Evolutionary conservation across 2,329 filamentous ascomycete species (phyloP), one percentile per base, ranked within the genome.

Genomic region (Fusarium austroafricanum): DNA sequence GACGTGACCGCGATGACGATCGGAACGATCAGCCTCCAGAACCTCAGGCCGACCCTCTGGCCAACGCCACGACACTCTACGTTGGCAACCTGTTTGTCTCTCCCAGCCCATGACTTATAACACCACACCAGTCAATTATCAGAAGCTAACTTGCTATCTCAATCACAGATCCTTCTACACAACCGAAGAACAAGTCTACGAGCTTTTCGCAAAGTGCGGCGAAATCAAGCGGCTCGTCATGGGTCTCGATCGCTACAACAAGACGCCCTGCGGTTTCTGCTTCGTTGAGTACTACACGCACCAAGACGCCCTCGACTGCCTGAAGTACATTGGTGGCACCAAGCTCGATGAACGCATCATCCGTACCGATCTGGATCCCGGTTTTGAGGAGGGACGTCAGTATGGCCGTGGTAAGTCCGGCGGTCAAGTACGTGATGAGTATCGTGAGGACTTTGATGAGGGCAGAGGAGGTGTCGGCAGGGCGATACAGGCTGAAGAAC

Each of bases 231-330:
- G 96, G 28, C 88, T 99, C 46, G 89, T 99, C 70, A 99, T 99
- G 96, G 96, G 96, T 49, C 89, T 99, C 52, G 96, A 99, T 79
- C 91, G 96, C 59, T 97, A 96, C 84, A 92, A 92, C 80, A 99
- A 99, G 84, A 99, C 96, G 1, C 96, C 96, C 2, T 99, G 96
- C 80, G 96, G 96, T 39, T 99, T 99, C 85, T 99, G 96, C 85
- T 99, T 99, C 77, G 96, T 99, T 75, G 96, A 99, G 82, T 99
- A 99, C 83, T 98, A 97, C 83, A 97, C 91, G 29, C 96, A 98
- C 79, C 91, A 97, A 77, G 96, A 99, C 79, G 96, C 96, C 10
- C 86, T 99, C 49, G 96, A 99, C 79, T 98, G 95, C 81, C 90
- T 99, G 90, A 99, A 98, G 82, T 99, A 98, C 79, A 91, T 99